Evolutionary conservation across 225 moss, liverwort and hornwort species (phyloP), one percentile per base, ranked within the genome.

Genomic region (Sphagnum contortum): DNA sequence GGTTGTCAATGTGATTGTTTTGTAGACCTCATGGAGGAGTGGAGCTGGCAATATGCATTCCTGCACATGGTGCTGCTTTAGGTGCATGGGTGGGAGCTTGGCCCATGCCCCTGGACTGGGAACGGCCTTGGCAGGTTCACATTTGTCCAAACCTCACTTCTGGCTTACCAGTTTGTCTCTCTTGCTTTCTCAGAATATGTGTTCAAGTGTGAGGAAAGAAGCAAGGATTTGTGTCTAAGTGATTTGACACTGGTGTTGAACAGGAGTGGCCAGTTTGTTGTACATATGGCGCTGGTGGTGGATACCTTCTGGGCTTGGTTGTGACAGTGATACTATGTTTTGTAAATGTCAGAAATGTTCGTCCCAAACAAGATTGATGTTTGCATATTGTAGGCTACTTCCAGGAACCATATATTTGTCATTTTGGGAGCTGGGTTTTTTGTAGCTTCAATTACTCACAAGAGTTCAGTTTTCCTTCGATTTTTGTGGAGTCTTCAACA

Each of bases 31-130:
- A 68, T 13, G 91, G 89, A 72, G 76, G 77, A 58, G 63, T 98
- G 62, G 98, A 98, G 70, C 67, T 89, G 64, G 89, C 98, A 48
- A 68, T 93, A 9, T 98, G 98, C 70, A 66, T 98, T 73, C 89
- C 98, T 60, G 93, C 90, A 13, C 98, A 98, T 75, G 88, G 91
- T 62, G 98, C 89, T 72, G 79, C 79, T 29, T 66, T 98, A 57
- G 98, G 98, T 64, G 85, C 98, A 60, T 98, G 98, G 98, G 68
- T 89, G 67, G 98, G 98, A 76, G 91, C 93, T 50, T 91, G 91
- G 85, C 98, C 98, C 6, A 98, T 98, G 87, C 98, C 91, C 66
- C 93, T 98, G 45, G 98, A 98, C 69, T 98, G 93, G 98, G 93
- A 91, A 54, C 87, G 98, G 57, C 87, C 87, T 55, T 98, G 98